Conservation (phyloP, 169 alveolate species). For the Plasmodium coatneyi region DNA sequence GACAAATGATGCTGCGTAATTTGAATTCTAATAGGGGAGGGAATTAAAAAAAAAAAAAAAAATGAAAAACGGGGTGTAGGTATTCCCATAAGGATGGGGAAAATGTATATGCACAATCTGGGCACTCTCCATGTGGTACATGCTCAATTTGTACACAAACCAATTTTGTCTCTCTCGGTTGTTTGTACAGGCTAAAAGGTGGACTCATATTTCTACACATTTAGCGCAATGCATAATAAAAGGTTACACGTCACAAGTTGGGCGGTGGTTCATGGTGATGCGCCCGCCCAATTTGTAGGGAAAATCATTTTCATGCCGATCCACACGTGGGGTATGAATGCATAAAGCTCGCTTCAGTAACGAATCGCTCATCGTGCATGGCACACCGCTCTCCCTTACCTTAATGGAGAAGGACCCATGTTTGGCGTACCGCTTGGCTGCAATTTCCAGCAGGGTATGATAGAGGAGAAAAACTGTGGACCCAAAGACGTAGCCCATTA, state of each 20-base stretch:
- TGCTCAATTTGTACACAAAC: neutral
- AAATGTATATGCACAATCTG: neutral
- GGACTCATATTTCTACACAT: neutral
- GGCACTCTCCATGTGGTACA: neutral
- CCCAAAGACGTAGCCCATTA: slow-evolving; percentile 79
- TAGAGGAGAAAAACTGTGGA: slow-evolving; percentile 14
- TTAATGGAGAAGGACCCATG: slow-evolving; percentile 20
- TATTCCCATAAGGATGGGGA: neutral
- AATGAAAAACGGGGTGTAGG: neutral
- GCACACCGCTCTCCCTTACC: neutral
- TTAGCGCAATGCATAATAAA: neutral
- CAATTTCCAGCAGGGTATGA: slow-evolving; percentile 28
- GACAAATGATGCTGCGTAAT: slow-evolving; percentile 3
- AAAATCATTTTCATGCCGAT: neutral
- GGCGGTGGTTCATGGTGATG: neutral
- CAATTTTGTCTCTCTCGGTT: neutral
- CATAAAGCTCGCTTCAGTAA: neutral
- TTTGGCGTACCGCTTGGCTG: slow-evolving; percentile 48
- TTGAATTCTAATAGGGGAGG: neutral
- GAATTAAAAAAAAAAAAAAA: neutral
- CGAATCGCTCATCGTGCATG: neutral
- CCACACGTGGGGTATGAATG: neutral
- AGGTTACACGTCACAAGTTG: neutral
- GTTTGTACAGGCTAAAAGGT: neutral
- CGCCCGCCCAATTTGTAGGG: neutral